Evolutionary conservation across 257 asterid genomes (phyloP).

Genomic region (Henckelia pumila): DNA sequence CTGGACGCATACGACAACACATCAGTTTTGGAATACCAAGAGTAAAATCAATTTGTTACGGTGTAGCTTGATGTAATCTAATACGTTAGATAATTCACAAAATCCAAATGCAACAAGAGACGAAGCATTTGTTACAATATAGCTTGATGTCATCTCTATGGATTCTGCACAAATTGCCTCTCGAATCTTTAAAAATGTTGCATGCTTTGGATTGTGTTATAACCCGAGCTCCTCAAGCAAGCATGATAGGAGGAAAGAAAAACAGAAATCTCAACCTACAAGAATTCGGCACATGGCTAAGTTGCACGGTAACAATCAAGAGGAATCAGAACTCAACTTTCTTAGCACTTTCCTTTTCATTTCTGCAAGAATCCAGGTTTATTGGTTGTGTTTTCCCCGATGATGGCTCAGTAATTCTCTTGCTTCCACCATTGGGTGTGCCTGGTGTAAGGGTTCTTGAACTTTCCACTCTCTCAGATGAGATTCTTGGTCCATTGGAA

Average conservation of each 20-base stretch:
- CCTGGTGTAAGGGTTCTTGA: constrained; percentile 55
- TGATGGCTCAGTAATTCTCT: constrained; percentile 62
- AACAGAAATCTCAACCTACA: constrained; percentile 33
- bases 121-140: neutral
- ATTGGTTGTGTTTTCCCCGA: constrained; percentile 33
- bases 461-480: constrained; percentile 62
- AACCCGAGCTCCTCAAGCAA: constrained; percentile 98
- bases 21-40: no score
- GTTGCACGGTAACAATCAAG: neutral
- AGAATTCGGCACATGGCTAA: constrained; percentile 20
- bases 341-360: constrained; percentile 65
- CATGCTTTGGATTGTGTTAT: constrained; percentile 65
- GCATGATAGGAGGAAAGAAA: constrained; percentile 48
- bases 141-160: neutral
- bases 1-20: no score
- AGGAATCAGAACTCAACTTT: constrained; percentile 61
- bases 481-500: constrained; percentile 84
- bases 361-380: constrained; percentile 45
- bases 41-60: no score
- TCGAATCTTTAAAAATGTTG: neutral
- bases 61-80: no score
- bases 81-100: neutral
- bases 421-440: constrained; percentile 70
- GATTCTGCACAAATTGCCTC: constrained; percentile 7
- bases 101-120: constrained; percentile 9